Evolutionary conservation across 2,329 filamentous ascomycete genomes (phyloP), one percentile per base, ranked within the genome.

Genomic region (Sporothrix pseudoabietina): DNA sequence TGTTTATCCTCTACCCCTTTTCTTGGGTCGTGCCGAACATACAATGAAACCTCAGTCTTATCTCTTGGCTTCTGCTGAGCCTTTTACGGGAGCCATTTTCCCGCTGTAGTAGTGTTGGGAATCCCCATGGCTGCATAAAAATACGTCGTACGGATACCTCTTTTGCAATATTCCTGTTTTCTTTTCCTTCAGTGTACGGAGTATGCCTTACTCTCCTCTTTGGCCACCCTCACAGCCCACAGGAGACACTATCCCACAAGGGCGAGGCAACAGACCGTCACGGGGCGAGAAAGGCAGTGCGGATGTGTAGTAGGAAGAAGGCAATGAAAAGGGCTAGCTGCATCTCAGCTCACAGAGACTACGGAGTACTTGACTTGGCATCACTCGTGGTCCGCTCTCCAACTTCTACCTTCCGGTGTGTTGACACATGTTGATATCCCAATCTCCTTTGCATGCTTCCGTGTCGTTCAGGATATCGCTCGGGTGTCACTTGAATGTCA

Each of bases 21-120:
- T 63, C 19, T 41, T 22, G 10, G 35, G 32, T 49, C 10, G 12
- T 7, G 63, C 41, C 8, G 65, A 22, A 16, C 1, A 39, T 55
- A 32, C 66, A 55, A 69, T 69, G 66, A 41, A 30, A 55, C 32
- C 66, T 55, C 32, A 41, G 66, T 69, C 49, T 55, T 22, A 55
- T 55, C 8, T 69, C 19, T 41, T n/a, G n/a, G 2, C 14, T 41
- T 35, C 9, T 9, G 19, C 9, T 22, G 19, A 26, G 59, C 16
- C 5, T 41, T n/a, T 41, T 41, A 22, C 35, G n/a, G 30, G 26
- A 32, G 12, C 22, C 57, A 9, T n/a, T 26, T 19, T 55, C 12
- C 16, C 52, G 52, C 9, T 2, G 52, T 26, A 12, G 52, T 22
- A 30, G 30, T 30, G 30, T 55, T 55, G 52, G 44, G n/a, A 55